Base-by-base conservation (phyloP, 2,329 filamentous ascomycete genomes). In the Calonectria ilicicola region DNA sequence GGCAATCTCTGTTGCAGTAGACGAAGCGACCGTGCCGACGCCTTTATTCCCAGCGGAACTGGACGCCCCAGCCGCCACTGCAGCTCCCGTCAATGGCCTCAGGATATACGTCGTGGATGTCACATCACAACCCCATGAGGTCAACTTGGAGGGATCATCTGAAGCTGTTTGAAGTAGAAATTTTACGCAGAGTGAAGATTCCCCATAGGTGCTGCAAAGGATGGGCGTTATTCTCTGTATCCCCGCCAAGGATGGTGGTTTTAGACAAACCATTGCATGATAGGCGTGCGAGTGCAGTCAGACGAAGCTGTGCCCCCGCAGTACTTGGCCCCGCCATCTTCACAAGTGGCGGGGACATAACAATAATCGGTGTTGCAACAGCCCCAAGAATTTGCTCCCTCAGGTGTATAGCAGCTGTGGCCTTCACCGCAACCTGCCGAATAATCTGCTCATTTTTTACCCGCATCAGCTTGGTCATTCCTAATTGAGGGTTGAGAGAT, bases 101-200 rank as follows among this genome's bases (percentile, higher is more conserved):
- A 26, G 21, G 26, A 71, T 63, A 27, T 53, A 71, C 19, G 63
- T 67, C 14, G 69, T 67, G 7, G 42, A 27, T 12, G 64, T 62
- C 35, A 35, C 35, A 21, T 46, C 63, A 62, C 69, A 71, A 4
- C 69, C 69, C 69, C 69, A 71, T 8, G 69, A 71, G 2, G 69
- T 71, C 2, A 71, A 15, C 23, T 71, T 67, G 26, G 53, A 26
- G 1, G 27, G 29, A n/a, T 71, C 69, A 35, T 62, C n/a, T 4
- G 44, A 60, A 40, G 53, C 53, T 7, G 53, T 40, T 60, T 60
- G 53, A 19, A 60, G 35, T 26, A 60, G 14, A 40, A 60, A 60
- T 12, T 60, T 60, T 6, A 60, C 53, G 17, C 53, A 60, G 21
- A 27, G 53, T 15, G 53, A 60, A 5, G 53, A 60, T 35, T 60